These are phyloP conservation scores for Cladosporium oxysporum DNA, from an alignment of 2,329 filamentous ascomycete species.

Conservation along the genomic window DNA sequence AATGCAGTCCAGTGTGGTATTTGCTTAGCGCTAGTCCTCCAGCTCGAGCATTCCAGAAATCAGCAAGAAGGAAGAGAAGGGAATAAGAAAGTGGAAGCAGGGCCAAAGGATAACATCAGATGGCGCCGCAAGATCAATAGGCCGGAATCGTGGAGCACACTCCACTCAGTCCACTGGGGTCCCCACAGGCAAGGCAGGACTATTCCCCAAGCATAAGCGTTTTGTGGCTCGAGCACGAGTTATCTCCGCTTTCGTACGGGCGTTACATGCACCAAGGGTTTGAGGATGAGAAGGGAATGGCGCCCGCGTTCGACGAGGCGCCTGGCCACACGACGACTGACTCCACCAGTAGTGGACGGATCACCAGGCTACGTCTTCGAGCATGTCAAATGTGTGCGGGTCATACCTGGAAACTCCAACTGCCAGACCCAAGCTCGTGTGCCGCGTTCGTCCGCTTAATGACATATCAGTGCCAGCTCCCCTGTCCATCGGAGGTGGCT, in stretches of 20 bases:
- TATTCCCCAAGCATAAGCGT: conserved; percentile 19
- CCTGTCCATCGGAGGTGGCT: background rate
- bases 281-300: conserved; percentile 18
- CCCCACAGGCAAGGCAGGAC: conserved; percentile 16
- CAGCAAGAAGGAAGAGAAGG: conserved; percentile 6
- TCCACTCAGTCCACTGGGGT: conserved; percentile 16
- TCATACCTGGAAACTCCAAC: conserved; percentile 2
- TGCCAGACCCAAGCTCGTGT: conserved; percentile 14
- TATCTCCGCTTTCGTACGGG: conserved; percentile 20
- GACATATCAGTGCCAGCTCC: conserved; percentile 12
- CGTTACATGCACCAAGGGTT: conserved; percentile 20
- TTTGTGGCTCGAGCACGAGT: conserved; percentile 21
- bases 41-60: conserved; percentile 14
- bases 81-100: conserved; percentile 17
- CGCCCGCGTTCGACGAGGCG: conserved; percentile 18
- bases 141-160: conserved; percentile 16
- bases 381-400: conserved; percentile 11
- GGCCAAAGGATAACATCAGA: conserved; percentile 15
- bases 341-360: conserved; percentile 1
- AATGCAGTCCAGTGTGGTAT: background rate
- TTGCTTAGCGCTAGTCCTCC: background rate
- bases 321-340: conserved; percentile 20
- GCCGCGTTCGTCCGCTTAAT: conserved; percentile 11
- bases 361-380: background rate
- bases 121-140: conserved; percentile 19